These are phyloP conservation scores for Agrostemma githago DNA, from an alignment of 148 eudicot genomes.

Conservation along the genomic window DNA sequence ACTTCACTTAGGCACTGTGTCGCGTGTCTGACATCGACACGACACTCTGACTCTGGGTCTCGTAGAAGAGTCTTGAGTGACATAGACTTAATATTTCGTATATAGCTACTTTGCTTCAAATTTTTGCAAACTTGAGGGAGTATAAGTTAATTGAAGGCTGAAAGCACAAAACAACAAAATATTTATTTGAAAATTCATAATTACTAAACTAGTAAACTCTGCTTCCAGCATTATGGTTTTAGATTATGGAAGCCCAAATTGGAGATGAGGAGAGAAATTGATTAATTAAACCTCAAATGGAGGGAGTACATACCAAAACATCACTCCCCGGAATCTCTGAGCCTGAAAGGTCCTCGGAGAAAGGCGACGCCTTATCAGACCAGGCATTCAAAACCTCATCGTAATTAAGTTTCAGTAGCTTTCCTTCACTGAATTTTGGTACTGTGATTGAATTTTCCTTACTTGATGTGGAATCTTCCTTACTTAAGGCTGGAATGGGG, in stretches of 20 bases:
- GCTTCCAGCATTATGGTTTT: background rate
- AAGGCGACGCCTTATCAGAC: slow-evolving; percentile 76
- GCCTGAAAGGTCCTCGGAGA: slow-evolving; percentile 51
- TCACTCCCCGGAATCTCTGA: slow-evolving; percentile 51
- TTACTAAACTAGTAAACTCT: background rate
- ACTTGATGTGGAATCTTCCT: slow-evolving; percentile 26
- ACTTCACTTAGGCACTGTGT: too few relatives aligned
- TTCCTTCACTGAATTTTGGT: slow-evolving; percentile 34
- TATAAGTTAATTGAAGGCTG: background rate
- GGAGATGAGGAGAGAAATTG: background rate
- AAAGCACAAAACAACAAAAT: background rate
- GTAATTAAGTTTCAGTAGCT: slow-evolving; percentile 59
- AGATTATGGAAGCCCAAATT: background rate
- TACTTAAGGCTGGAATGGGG: slow-evolving; percentile 20
- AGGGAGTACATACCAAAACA: slow-evolving; percentile 40
- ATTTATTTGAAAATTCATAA: background rate
- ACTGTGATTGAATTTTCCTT: slow-evolving; percentile 27
- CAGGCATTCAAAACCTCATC: slow-evolving; percentile 65
- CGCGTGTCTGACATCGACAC: too few relatives aligned
- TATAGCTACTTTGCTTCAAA: too few relatives aligned
- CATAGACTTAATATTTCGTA: too few relatives aligned
- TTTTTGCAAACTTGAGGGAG: too few relatives aligned
- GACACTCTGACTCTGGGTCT: too few relatives aligned
- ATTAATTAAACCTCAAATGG: slow-evolving; percentile 16
- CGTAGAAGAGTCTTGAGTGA: too few relatives aligned